These are phyloP conservation scores for Zelonia costaricensis DNA, from an alignment of 208 protist species.

Conservation along the genomic window DNA sequence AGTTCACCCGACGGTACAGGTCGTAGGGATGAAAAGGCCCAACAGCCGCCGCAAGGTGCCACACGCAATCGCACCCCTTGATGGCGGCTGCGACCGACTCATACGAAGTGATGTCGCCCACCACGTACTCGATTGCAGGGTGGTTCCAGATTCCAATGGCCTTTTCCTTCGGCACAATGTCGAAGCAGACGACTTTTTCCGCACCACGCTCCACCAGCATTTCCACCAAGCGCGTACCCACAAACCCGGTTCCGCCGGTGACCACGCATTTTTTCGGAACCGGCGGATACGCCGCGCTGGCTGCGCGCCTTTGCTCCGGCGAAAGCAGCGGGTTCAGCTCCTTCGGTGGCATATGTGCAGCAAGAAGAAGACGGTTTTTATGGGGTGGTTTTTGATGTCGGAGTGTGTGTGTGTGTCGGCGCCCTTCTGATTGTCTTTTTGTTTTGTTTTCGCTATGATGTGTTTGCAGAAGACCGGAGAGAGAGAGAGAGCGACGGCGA, in stretches of 20 bases:
- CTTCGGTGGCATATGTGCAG: slow-evolving; percentile 22
- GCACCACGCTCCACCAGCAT: slow-evolving; percentile 96
- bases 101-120: slow-evolving; percentile 89
- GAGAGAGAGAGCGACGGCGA: slow-evolving; percentile 2
- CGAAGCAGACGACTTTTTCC: slow-evolving; percentile 88
- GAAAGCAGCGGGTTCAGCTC: slow-evolving; percentile 71
- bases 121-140: slow-evolving; percentile 88
- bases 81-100: slow-evolving; percentile 73
- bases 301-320: slow-evolving; percentile 57
- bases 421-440: too few relatives aligned
- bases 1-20: slow-evolving; percentile 92
- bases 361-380: background rate
- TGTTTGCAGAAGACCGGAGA: background rate
- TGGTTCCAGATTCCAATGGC: slow-evolving; percentile 74
- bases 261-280: slow-evolving; percentile 92
- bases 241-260: slow-evolving; percentile 95
- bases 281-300: slow-evolving; percentile 47
- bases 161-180: slow-evolving; percentile 88
- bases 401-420: too few relatives aligned
- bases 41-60: slow-evolving; percentile 94
- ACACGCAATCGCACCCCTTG: slow-evolving; percentile 92
- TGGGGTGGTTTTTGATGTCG: background rate
- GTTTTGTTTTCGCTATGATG: too few relatives aligned
- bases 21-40: slow-evolving; percentile 93
- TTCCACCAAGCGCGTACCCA: slow-evolving; percentile 94